These are phyloP conservation scores for Globisporangium radiosum DNA, from an alignment of 352 stramenopile genomes.

Conservation along the genomic window DNA sequence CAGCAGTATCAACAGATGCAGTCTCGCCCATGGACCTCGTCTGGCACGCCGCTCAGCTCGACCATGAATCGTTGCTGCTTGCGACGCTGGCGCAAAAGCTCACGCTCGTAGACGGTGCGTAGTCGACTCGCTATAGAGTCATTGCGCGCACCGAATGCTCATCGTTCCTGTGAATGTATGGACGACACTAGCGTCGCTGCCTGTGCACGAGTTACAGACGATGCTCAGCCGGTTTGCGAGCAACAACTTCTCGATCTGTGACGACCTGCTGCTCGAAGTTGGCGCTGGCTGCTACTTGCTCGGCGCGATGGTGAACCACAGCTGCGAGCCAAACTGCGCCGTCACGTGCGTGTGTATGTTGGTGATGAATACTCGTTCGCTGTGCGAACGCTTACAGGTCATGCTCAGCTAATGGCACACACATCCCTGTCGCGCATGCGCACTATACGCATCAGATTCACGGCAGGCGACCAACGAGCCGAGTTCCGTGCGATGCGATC, in stretches of 20 bases:
- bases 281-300: conserved; percentile 58
- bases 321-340: conserved; percentile 57
- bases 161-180: neutral
- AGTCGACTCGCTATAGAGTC: neutral
- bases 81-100: conserved; percentile 42
- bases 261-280: conserved; percentile 48
- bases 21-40: conserved; percentile 27
- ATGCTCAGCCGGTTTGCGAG: conserved; percentile 70
- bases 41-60: conserved; percentile 50
- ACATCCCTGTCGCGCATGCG: neutral
- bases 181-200: conserved; percentile 6
- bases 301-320: conserved; percentile 75
- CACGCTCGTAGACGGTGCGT: conserved; percentile 31
- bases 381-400: neutral
- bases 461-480: conserved; percentile 30
- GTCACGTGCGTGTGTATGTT: conserved; percentile 40
- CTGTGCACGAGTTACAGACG: conserved; percentile 34
- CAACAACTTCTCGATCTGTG: conserved; percentile 78
- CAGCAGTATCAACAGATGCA: neutral
- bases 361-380: neutral
- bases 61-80: conserved; percentile 45
- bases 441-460: conserved; percentile 23
- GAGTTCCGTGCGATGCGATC: conserved; percentile 45
- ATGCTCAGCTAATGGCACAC: no score
- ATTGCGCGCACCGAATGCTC: no score